phyloP scores from a whole-genome alignment of 2,329 filamentous ascomycete genomes.

The Cyphellophora europaea region DNA sequence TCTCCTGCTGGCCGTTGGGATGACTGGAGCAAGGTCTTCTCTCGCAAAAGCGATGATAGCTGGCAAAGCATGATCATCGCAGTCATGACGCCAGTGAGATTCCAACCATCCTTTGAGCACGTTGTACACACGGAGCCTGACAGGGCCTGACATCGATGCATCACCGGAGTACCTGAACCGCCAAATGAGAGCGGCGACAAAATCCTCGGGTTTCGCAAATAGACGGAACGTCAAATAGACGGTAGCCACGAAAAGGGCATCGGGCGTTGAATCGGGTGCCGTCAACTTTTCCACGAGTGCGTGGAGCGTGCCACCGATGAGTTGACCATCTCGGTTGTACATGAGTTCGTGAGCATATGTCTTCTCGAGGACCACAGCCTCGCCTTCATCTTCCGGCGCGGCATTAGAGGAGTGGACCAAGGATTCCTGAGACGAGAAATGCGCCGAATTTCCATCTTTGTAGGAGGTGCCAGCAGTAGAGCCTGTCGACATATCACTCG shows the following conservation, averaged over 20 bases:
- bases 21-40: conserved; percentile 54
- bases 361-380: conserved; percentile 84
- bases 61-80: conserved; percentile 65
- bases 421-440: conserved; percentile 63
- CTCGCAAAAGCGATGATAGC: conserved; percentile 74
- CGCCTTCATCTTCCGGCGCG: conserved; percentile 65
- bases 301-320: conserved; percentile 83
- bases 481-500: conserved; percentile 67
- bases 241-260: conserved; percentile 82
- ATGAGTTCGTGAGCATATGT: conserved; percentile 87
- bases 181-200: conserved; percentile 76
- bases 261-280: conserved; percentile 83
- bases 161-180: conserved; percentile 88
- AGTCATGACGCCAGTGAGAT: conserved; percentile 81
- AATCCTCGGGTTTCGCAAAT: conserved; percentile 71
- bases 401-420: conserved; percentile 54
- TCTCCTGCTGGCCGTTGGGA: conserved; percentile 72
- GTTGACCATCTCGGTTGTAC: conserved; percentile 86
- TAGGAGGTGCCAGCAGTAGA: conserved; percentile 77
- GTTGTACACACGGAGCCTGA: conserved; percentile 87
- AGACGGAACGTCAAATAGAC: conserved; percentile 95
- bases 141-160: conserved; percentile 65
- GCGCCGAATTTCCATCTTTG: conserved; percentile 32
- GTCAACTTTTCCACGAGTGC: conserved; percentile 92
- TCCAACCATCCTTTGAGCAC: conserved; percentile 96